Conservation (phyloP, 805 yeast species). For the Spathaspora boniae region DNA sequence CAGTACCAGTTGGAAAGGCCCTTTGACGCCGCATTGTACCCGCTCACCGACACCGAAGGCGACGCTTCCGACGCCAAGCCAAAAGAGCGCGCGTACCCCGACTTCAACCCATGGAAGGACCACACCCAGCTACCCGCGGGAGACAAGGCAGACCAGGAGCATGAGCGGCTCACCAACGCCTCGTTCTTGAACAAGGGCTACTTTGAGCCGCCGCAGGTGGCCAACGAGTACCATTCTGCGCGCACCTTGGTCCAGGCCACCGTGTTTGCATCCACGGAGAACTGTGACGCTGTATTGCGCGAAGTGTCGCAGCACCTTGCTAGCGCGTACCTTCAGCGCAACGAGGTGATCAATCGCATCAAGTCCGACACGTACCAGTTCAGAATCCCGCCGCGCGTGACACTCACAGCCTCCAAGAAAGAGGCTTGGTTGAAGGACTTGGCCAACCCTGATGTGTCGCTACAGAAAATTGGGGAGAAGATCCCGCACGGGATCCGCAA, state of each 20-base stretch:
- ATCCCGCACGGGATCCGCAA: slow-evolving; percentile 90
- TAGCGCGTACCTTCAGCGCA: slow-evolving; percentile 33
- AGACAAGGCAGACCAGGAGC: slow-evolving; percentile 39
- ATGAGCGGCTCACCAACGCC: slow-evolving; percentile 46
- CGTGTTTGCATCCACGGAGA: slow-evolving; percentile 31
- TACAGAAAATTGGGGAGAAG: slow-evolving; percentile 66
- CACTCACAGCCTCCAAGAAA: slow-evolving; percentile 79
- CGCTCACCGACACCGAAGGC: slow-evolving; percentile 23
- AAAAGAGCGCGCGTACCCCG: slow-evolving; percentile 51
- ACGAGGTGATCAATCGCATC: slow-evolving; percentile 39
- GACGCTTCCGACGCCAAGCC: not conserved
- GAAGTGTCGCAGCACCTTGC: slow-evolving; percentile 39
- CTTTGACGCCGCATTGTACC: slow-evolving; percentile 27
- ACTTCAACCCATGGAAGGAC: slow-evolving; percentile 69
- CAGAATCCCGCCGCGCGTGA: slow-evolving; percentile 85
- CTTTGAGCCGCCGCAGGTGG: slow-evolving; percentile 56
- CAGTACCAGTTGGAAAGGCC: slow-evolving; percentile 37
- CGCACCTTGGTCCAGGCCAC: slow-evolving; percentile 54
- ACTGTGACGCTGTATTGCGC: slow-evolving; percentile 31
- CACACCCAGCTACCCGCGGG: slow-evolving; percentile 26
- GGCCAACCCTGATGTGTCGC: slow-evolving; percentile 62
- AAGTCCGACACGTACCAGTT: slow-evolving; percentile 38
- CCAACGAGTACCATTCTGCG: slow-evolving; percentile 70
- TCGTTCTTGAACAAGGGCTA: slow-evolving; percentile 65
- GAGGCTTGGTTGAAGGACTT: slow-evolving; percentile 85